Conservation (phyloP, 2,329 filamentous ascomycete genomes). For the Furcasterigmium furcatum region DNA sequence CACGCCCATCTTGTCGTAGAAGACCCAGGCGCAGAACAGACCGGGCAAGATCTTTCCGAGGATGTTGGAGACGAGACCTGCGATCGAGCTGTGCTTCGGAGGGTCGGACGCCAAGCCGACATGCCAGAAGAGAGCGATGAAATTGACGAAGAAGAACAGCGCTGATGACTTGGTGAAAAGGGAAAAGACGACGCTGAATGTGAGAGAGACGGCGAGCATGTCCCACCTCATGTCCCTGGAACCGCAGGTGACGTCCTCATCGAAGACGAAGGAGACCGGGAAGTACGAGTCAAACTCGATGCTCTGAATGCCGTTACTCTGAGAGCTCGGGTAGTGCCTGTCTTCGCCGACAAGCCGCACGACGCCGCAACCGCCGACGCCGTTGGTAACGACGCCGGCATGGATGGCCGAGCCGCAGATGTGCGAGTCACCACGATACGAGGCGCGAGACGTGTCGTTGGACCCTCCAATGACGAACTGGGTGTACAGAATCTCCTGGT, state of each 20-base stretch:
- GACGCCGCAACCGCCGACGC: slow-evolving; percentile 77
- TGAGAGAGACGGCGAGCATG: slow-evolving; percentile 74
- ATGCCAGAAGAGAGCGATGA: slow-evolving; percentile 82
- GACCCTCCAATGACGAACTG: slow-evolving; percentile 69
- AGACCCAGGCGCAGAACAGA: slow-evolving; percentile 81
- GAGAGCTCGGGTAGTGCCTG: slow-evolving; percentile 58
- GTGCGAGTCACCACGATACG: slow-evolving; percentile 87
- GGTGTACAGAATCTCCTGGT: slow-evolving; percentile 61
- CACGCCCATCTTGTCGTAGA: slow-evolving; percentile 76
- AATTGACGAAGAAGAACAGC: slow-evolving; percentile 82
- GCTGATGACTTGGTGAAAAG: slow-evolving; percentile 76
- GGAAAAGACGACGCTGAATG: slow-evolving; percentile 74
- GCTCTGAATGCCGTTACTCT: slow-evolving; percentile 72
- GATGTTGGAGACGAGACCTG: slow-evolving; percentile 72
- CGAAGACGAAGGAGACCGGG: slow-evolving; percentile 80
- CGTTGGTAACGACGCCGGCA: slow-evolving; percentile 70
- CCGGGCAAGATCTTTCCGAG: slow-evolving; percentile 83
- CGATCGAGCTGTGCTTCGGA: slow-evolving; percentile 64
- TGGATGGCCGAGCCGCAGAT: slow-evolving; percentile 85
- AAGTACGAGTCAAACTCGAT: slow-evolving; percentile 84
- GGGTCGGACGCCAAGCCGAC: slow-evolving; percentile 88
- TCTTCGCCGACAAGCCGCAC: slow-evolving; percentile 69
- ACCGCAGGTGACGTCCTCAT: slow-evolving; percentile 60
- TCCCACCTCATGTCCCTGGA: slow-evolving; percentile 81
- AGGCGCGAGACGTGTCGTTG: slow-evolving; percentile 11